Base-by-base conservation (phyloP, 108 stramenopile species). In the Chaetoceros muelleri region DNA sequence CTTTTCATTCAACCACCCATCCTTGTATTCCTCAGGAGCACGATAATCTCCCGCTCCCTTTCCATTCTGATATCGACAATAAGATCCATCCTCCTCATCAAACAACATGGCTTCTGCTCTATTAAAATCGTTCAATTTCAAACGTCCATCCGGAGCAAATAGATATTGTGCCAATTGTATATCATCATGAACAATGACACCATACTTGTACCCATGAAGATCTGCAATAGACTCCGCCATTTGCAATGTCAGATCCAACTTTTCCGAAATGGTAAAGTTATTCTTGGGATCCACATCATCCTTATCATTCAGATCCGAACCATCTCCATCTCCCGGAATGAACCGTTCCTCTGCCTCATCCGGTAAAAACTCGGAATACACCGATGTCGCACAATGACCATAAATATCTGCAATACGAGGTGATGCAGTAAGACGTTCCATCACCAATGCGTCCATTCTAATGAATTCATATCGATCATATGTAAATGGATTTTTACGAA, bases 201-300 rank as follows among this genome's bases (percentile, higher is more conserved):
- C 85, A 57, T 69, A 69, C 19, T 30, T 48, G 58, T 73, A 69
- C 19, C 85, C 82, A 49, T 87, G 85, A 53, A 87, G 57, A 22
- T 64, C 82, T 45, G 85, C 82, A 24, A 87, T 21, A 8, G 80
- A 79, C 54, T 84, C 72, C n/a, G 83, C 83, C 79, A 85, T 78
- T 21, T 71, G 58, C 7, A 76, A 29, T 24, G 78, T 64, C 30
- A 81, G 64, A 34, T 70, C 65, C 2, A 81, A 55, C 40, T 80
- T 80, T 61, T 83, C 70, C 27, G 67, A 46, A 24, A 66, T 57
- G 24, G 76, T 75, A 45, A 82, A 66, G 24, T 70, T 34, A 45
- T 85, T 85, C 24, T 44, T 60, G 17, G 64, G 20, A 16, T 69
- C 74, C 63, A 48, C 44, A 7, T 69, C 71, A 0, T 28, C 22